phyloP scores from a whole-genome alignment of 192 early-diverging fungal species.

The Diversispora epigaea region DNA sequence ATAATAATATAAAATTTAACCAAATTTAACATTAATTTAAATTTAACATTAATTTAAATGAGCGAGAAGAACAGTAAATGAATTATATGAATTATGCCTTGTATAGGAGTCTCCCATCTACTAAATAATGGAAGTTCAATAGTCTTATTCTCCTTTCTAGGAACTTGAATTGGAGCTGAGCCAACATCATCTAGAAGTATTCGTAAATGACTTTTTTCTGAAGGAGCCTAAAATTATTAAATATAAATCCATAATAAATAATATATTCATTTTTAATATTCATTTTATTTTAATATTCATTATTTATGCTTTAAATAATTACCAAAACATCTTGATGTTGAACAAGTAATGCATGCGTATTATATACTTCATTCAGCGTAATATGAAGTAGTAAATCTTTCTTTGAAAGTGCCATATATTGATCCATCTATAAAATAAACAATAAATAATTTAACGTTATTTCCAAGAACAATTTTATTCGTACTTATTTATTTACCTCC shows the following conservation, averaged over 20 bases:
- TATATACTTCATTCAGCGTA: conserved; percentile 92
- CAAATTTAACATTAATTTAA: no score
- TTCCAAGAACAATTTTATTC: not conserved
- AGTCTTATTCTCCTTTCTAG: conserved; percentile 75
- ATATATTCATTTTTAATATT: not conserved
- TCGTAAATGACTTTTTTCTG: conserved; percentile 78
- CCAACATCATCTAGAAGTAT: conserved; percentile 80
- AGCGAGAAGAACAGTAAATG: not conserved
- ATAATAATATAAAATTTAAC: no score
- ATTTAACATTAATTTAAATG: no score
- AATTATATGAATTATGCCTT: conserved; percentile 45
- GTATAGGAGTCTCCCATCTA: conserved; percentile 82
- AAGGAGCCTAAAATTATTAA: conserved; percentile 49
- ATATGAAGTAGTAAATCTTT: conserved; percentile 88
- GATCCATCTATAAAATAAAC: conserved; percentile 73
- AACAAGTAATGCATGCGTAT: conserved; percentile 80
- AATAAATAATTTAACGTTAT: not conserved
- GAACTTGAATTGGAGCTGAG: conserved; percentile 67
- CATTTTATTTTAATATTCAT: not conserved
- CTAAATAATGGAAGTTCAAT: conserved; percentile 74
- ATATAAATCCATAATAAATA: not conserved
- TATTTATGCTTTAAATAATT: not conserved
- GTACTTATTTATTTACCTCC: conserved; percentile 50
- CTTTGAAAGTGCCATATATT: conserved; percentile 93
- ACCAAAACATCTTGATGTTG: conserved; percentile 78